Evolutionary conservation across 306 rosid genomes (phyloP).

Genomic region (Astragalus membranaceus): DNA sequence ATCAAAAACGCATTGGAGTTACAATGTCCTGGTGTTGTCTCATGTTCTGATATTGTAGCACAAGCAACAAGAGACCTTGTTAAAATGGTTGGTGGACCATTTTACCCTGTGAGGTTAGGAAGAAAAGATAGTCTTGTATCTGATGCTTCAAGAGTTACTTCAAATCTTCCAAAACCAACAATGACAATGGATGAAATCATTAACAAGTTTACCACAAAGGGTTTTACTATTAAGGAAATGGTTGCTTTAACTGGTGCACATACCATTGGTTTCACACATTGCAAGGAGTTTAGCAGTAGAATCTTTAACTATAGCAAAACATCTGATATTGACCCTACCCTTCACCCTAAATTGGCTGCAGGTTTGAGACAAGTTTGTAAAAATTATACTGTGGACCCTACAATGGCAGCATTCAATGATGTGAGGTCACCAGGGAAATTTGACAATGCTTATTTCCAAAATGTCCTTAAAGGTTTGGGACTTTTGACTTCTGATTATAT

Average conservation of each 20-base stretch:
- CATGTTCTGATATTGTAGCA: conserved; percentile 45
- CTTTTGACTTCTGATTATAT: conserved; percentile 29
- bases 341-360: conserved; percentile 25
- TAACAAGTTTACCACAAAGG: conserved; percentile 13
- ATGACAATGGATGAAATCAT: conserved; percentile 37
- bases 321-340: conserved; percentile 27
- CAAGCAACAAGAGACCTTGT: conserved; percentile 38
- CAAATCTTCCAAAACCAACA: neutral
- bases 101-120: conserved; percentile 26
- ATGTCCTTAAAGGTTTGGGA: conserved; percentile 35
- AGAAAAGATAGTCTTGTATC: conserved; percentile 40
- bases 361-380: conserved; percentile 32
- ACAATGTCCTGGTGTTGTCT: conserved; percentile 42
- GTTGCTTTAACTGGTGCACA: conserved; percentile 49
- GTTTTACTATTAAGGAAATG: conserved; percentile 27
- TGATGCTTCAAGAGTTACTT: neutral
- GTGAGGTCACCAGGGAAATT: conserved; percentile 45
- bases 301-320: conserved; percentile 37
- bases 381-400: conserved; percentile 26
- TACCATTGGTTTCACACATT: conserved; percentile 56
- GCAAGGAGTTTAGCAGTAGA: conserved; percentile 38
- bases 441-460: conserved; percentile 36
- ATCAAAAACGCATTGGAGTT: conserved; percentile 43
- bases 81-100: conserved; percentile 53
- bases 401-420: conserved; percentile 50